Base-by-base conservation (phyloP, 2,329 filamentous ascomycete genomes). In the Colletotrichum falcatum region DNA sequence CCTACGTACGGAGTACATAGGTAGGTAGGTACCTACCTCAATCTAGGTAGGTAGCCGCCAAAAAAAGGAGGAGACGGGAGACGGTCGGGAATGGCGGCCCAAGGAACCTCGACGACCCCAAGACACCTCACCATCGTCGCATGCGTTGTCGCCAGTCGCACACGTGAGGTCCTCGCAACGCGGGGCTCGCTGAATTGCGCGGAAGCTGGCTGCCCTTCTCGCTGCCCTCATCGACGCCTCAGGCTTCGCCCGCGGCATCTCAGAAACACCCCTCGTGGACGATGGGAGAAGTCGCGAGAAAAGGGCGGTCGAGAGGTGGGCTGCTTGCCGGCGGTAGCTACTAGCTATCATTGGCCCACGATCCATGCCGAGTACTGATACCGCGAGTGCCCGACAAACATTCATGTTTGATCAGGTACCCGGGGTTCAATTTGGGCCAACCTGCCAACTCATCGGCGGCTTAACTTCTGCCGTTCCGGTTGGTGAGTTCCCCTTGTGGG, bases 371-470 rank as follows among this genome's bases (percentile, higher is more conserved):
- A 42, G 63, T 44, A 61, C 63, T 42, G 39, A 51, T 60, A 61
- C 66, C 49, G 35, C 35, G 26, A 56, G 46, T 44, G 55, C 62
- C 62, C 49, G 49, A 70, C 63, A 58, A 39, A 28, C 49, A 37
- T 53, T 46, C 42, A 61, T 33, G 37, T 26, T 54, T 46, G 60
- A 54, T 62, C 35, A 62, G 60, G 48, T 64, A 56, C 39, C 49
- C 37, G 37, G 14, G 37, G 14, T 26, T 26, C 26, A 5, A n/a
- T 5, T 60, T 49, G 33, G 44, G 56, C 63, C 56, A 70, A 46
- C 33, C 58, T 71, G 68, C 60, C 68, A 71, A 67, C 68, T 68
- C 68, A 71, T 62, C 64, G 68, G 58, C 68, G 65, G 68, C 68
- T 68, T 53, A 46, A 33, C 44, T n/a, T 59, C 59, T 48, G 33